A percentile compares a stretch with the other conserved stretches of the same genome.
Conservation (phyloP, 139 green algal genomes). For the Protoeuglena noctilucae region DNA sequence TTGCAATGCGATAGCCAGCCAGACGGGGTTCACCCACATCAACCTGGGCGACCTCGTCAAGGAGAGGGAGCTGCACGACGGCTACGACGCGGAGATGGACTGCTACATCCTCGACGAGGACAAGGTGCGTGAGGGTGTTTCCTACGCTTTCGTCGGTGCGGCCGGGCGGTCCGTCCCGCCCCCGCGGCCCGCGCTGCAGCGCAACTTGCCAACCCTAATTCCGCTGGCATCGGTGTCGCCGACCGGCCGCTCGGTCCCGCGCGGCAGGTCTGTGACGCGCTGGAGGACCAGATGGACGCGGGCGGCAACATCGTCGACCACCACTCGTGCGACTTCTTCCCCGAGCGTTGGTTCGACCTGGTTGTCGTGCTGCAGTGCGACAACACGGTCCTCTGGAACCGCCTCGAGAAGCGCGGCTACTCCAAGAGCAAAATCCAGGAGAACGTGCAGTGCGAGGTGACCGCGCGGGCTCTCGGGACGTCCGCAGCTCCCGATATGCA, state of each 20-base stretch:
- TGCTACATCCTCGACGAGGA: conserved; percentile 85
- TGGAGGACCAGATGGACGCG: conserved; percentile 63
- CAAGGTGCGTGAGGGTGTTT: conserved; percentile 66
- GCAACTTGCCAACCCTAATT: too few relatives aligned
- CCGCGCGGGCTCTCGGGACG: not conserved
- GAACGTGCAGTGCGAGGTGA: conserved; percentile 96
- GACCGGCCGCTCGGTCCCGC: too few relatives aligned
- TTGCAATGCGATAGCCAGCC: conserved; percentile 19
- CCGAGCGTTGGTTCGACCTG: conserved; percentile 92
- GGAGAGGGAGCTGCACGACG: conserved; percentile 47
- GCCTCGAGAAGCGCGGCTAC: conserved; percentile 74
- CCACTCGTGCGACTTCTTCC: conserved; percentile 96
- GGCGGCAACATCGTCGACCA: conserved; percentile 85
- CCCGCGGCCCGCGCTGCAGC: too few relatives aligned
- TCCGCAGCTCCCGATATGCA: not conserved
- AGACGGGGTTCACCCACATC: conserved; percentile 49
- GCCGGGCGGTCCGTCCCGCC: too few relatives aligned
- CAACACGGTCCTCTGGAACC: conserved; percentile 75
- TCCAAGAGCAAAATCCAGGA: conserved; percentile 66
- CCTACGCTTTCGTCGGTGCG: too few relatives aligned
- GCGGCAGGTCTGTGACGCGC: conserved; percentile 65
- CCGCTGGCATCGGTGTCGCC: too few relatives aligned
- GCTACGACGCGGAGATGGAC: conserved; percentile 72
- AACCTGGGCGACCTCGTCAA: conserved; percentile 76
- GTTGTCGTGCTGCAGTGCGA: conserved; percentile 86